Evolutionary conservation across 2,329 filamentous ascomycete genomes (phyloP).

Genomic region (Botrytis fabae): DNA sequence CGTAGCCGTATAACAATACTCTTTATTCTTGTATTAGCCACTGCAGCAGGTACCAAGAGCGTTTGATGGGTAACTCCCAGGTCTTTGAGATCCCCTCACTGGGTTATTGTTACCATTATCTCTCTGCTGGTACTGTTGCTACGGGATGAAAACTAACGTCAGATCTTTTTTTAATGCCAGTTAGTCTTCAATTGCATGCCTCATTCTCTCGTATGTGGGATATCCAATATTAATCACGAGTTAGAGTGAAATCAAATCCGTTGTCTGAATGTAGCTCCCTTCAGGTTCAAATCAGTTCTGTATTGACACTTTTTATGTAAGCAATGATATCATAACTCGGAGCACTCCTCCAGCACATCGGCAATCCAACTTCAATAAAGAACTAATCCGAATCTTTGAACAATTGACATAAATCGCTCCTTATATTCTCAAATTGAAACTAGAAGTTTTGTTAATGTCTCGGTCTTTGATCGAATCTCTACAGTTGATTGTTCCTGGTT

Average conservation of each 20-base stretch:
- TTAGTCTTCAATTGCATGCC: background rate
- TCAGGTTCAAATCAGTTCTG: background rate
- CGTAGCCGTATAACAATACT: background rate
- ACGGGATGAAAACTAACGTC: background rate
- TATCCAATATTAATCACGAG: background rate
- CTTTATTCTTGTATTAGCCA: background rate
- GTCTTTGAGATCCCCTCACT: background rate
- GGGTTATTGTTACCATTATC: background rate
- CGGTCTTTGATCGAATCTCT: background rate
- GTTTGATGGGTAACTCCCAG: background rate
- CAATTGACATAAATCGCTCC: background rate
- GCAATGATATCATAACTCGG: background rate
- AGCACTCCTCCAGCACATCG: background rate
- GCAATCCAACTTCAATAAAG: background rate
- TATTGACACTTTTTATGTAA: background rate
- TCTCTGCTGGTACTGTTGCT: background rate
- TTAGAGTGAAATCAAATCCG: background rate
- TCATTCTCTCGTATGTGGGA: background rate
- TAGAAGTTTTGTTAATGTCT: background rate
- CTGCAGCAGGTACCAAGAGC: background rate
- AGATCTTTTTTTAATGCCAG: too few relatives aligned
- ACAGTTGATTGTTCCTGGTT: background rate
- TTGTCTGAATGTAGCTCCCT: background rate
- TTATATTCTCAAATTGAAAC: background rate
- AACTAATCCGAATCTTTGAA: background rate